phyloP scores from a whole-genome alignment of 1,284 basidiomycete genomes.

The Pseudozyma sp. region DNA sequence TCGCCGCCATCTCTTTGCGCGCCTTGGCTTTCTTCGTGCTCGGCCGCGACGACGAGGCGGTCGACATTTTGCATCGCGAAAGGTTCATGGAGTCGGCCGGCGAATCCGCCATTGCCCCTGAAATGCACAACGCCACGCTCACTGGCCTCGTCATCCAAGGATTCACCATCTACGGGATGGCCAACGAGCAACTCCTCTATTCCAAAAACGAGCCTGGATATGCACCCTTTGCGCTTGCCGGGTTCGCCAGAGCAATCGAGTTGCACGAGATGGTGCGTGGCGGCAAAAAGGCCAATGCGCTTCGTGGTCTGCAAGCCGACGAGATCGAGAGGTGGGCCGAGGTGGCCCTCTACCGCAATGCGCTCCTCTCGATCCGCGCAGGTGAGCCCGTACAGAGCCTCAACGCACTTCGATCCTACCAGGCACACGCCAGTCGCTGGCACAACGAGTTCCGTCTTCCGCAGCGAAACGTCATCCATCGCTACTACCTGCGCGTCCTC shows the following conservation, averaged over 20 bases:
- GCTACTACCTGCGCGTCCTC: conserved; percentile 56
- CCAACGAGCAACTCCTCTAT: conserved; percentile 60
- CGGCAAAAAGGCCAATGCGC: conserved; percentile 56
- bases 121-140: conserved; percentile 45
- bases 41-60: conserved; percentile 61
- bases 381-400: conserved; percentile 48
- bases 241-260: conserved; percentile 62
- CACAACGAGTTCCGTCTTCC: conserved; percentile 61
- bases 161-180: conserved; percentile 62
- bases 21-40: conserved; percentile 60
- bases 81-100: conserved; percentile 54
- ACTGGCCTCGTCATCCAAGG: conserved; percentile 56
- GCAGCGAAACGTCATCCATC: conserved; percentile 64
- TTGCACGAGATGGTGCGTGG: conserved; percentile 64
- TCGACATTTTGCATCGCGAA: conserved; percentile 57
- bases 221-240: conserved; percentile 54
- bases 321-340: conserved; percentile 67
- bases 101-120: conserved; percentile 23
- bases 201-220: conserved; percentile 48
- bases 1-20: conserved; percentile 43
- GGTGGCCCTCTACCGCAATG: conserved; percentile 64
- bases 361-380: conserved; percentile 59
- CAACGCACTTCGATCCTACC: conserved; percentile 63
- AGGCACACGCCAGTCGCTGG: conserved; percentile 64
- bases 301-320: conserved; percentile 61